Evolutionary conservation across 2,329 filamentous ascomycete species (phyloP).

Genomic region (Ophiosphaerella herpotricha): DNA sequence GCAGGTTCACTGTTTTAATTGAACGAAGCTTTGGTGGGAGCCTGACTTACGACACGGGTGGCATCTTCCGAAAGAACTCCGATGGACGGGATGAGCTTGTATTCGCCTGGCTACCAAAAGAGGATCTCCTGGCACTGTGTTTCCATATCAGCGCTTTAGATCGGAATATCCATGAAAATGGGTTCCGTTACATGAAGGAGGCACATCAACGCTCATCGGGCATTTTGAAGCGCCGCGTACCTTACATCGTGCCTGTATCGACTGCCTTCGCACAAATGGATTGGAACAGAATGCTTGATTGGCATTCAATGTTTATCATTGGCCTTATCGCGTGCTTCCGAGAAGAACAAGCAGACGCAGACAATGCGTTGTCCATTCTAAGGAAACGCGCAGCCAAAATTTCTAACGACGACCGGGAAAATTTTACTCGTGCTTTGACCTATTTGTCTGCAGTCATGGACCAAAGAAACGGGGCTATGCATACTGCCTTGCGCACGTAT

Average conservation of each 20-base stretch:
- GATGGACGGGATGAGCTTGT: slow-evolving; percentile 52
- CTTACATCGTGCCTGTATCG: slow-evolving; percentile 27
- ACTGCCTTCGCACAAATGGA: slow-evolving; percentile 51
- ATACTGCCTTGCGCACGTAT: slow-evolving; percentile 70
- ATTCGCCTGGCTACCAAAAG: slow-evolving; percentile 64
- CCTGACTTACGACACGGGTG: slow-evolving; percentile 49
- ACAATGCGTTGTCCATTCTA: slow-evolving; percentile 26
- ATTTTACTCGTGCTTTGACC: slow-evolving; percentile 60
- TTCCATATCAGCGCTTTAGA: slow-evolving; percentile 63
- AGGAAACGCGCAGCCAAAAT: slow-evolving; percentile 43
- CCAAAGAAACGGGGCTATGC: slow-evolving; percentile 76
- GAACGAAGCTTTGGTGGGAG: slow-evolving; percentile 40
- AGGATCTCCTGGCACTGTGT: slow-evolving; percentile 64
- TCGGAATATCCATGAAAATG: slow-evolving; percentile 59
- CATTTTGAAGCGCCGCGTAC: slow-evolving; percentile 29
- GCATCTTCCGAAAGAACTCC: slow-evolving; percentile 47
- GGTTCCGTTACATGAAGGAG: slow-evolving; percentile 61
- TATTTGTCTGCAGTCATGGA: slow-evolving; percentile 78
- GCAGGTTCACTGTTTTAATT: slow-evolving; percentile 49
- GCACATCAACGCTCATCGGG: slow-evolving; percentile 58
- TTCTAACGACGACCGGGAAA: slow-evolving; percentile 47
- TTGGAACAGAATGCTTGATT: slow-evolving; percentile 69
- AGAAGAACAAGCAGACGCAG: slow-evolving; percentile 66
- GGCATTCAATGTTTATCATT: slow-evolving; percentile 72
- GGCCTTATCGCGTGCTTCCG: slow-evolving; percentile 71